Base-by-base conservation (phyloP, 2,329 filamentous ascomycete genomes). In the Clathrospora elynae region DNA sequence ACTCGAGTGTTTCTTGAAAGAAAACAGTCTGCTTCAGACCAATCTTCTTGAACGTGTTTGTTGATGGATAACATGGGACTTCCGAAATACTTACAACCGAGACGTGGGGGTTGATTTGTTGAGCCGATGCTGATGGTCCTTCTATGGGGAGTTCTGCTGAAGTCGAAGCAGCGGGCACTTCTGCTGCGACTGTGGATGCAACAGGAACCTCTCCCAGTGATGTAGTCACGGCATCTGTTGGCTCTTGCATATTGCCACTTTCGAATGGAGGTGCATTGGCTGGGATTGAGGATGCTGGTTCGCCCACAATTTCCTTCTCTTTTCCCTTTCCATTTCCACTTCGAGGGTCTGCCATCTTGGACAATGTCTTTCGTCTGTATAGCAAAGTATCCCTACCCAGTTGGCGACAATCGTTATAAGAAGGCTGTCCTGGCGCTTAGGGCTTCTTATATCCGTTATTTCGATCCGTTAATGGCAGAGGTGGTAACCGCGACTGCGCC, bases 41-140 rank as follows among this genome's bases (percentile, higher is more conserved):
- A 30, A 10, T 6, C 7, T 17, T 23, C 4, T 16, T 22, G 13
- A 32, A 11, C 14, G 13, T 9, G 1, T 13, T 13, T 16, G 7
- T 12, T 11, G 14, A 1, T 30, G 24, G 17, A n/a, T n/a, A n/a
- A n/a, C n/a, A 36, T 3, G n/a, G 19, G 11, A n/a, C 6, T 5
- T 9, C 12, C 11, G 9, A 6, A 5, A 12, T 29, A 46, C 51
- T 33, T 42, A 50, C 44, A n/a, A 42, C 51, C 13, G 42, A 16
- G 10, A 53, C 44, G 14, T 35, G 28, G 22, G 43, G 47, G 24
- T 53, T 53, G 19, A 51, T 36, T 3, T 43, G 40, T n/a, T 53
- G 43, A 3, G 47, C 51, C 4, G 31, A 40, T 14, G 36, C 23
- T 10, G 44, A 46, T 3, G 47, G 43, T 3, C 43, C 37, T 34